phyloP scores from a whole-genome alignment of 495 filamentous ascomycete species.

The Podospora sp. region DNA sequence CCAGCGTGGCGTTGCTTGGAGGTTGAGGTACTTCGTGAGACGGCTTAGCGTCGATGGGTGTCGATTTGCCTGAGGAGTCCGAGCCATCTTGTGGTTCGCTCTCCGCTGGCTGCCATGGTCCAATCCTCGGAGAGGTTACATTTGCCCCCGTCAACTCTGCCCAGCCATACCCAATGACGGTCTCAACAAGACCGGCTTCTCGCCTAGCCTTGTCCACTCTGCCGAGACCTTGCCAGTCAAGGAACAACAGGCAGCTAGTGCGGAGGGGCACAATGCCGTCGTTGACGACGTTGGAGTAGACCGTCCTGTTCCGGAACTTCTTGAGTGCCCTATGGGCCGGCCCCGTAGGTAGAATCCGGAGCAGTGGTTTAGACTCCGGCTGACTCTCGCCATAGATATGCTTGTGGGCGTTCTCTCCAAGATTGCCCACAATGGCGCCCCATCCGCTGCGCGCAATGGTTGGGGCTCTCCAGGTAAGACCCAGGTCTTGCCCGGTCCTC shows the following conservation, averaged over 20 bases:
- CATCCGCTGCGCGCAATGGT: slow-evolving; percentile 82
- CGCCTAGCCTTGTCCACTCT: slow-evolving; percentile 92
- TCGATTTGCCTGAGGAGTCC: slow-evolving; percentile 31
- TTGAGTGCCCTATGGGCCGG: slow-evolving; percentile 85
- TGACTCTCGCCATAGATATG: slow-evolving; percentile 67
- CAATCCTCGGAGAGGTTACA: slow-evolving; percentile 42
- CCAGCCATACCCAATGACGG: slow-evolving; percentile 92
- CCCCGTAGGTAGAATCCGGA: slow-evolving; percentile 89
- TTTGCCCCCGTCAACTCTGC: slow-evolving; percentile 85
- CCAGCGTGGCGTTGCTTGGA: slow-evolving; percentile 52
- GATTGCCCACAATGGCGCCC: slow-evolving; percentile 80
- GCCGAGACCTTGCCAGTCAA: slow-evolving; percentile 93
- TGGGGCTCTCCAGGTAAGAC: slow-evolving; percentile 89
- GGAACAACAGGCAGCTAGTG: slow-evolving; percentile 93
- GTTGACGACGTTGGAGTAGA: slow-evolving; percentile 98
- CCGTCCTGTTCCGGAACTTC: slow-evolving; percentile 86
- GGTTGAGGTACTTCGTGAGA: slow-evolving; percentile 62
- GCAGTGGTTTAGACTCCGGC: slow-evolving; percentile 81
- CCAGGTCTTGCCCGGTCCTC: slow-evolving; percentile 90
- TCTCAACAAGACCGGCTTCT: slow-evolving; percentile 88
- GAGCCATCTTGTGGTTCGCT: slow-evolving; percentile 25
- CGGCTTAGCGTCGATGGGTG: slow-evolving; percentile 27
- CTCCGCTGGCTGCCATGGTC: slow-evolving; percentile 40
- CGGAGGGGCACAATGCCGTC: slow-evolving; percentile 95
- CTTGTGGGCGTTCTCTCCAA: slow-evolving; percentile 64